A percentile compares a stretch with the other conserved stretches of the same genome.
Evolutionary conservation across 805 yeast species (phyloP).

Genomic region (Ogataea polymorpha): DNA sequence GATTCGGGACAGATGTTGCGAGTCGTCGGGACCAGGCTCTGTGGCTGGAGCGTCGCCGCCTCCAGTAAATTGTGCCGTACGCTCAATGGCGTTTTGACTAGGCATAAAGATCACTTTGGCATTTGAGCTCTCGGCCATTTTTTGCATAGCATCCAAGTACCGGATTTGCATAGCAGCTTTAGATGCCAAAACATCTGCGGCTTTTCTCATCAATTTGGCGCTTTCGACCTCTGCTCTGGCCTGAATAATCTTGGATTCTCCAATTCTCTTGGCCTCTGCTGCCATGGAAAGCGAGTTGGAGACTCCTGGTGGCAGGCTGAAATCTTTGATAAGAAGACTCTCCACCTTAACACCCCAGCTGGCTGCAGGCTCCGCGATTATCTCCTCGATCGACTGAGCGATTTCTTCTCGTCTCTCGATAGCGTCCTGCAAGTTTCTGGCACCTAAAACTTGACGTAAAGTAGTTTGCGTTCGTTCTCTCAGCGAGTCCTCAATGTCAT

Average conservation of each 20-base stretch:
- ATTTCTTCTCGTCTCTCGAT: conserved; percentile 71
- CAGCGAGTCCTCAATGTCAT: conserved; percentile 52
- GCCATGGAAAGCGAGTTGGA: conserved; percentile 66
- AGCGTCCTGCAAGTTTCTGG: conserved; percentile 63
- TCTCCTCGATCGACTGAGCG: conserved; percentile 59
- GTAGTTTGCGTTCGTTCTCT: conserved; percentile 71
- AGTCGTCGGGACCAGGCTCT: conserved; percentile 3
- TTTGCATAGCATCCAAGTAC: conserved; percentile 75
- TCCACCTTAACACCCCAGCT: conserved; percentile 73
- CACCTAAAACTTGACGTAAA: conserved; percentile 67
- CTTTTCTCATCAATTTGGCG: conserved; percentile 74
- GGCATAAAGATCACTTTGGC: conserved; percentile 79
- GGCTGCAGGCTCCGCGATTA: conserved; percentile 58
- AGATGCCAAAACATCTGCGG: conserved; percentile 71
- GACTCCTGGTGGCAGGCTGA: conserved; percentile 51
- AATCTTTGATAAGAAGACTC: conserved; percentile 65
- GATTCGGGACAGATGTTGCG: conserved; percentile 6
- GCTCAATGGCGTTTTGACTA: conserved; percentile 39
- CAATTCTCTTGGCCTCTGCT: conserved; percentile 71
- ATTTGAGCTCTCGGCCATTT: conserved; percentile 59
- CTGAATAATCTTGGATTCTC: conserved; percentile 71
- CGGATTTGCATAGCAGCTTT: conserved; percentile 78
- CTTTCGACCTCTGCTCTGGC: conserved; percentile 75
- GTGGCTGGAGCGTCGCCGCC: conserved; percentile 11
- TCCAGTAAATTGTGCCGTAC: conserved; percentile 14